A percentile compares a stretch with the other conserved stretches of the same genome.
These are phyloP conservation scores for Globisporangium abappressorium DNA, from an alignment of 352 stramenopile genomes.

Conservation along the genomic window DNA sequence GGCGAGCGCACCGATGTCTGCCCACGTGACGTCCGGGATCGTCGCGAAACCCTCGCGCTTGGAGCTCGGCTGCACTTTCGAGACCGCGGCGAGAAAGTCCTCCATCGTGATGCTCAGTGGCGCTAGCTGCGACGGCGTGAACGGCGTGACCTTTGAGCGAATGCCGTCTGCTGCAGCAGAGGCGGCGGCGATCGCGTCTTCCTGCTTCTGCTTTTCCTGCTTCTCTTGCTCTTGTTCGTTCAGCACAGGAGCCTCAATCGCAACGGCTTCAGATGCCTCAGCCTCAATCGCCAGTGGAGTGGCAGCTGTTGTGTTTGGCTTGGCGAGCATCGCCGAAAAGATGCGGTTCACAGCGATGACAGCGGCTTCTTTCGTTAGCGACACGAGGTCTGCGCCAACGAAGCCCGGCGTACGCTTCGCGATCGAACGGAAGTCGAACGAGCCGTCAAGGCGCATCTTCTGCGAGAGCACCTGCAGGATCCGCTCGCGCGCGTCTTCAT, in stretches of 20 bases:
- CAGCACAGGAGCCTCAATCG: background rate
- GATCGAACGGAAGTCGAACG: slow-evolving; percentile 94
- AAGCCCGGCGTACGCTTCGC: slow-evolving; percentile 94
- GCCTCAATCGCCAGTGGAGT: background rate
- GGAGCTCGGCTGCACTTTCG: slow-evolving; percentile 97
- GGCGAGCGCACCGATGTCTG: slow-evolving; percentile 94
- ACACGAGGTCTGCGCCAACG: slow-evolving; percentile 97
- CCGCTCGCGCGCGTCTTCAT: slow-evolving; percentile 91
- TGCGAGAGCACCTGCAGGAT: slow-evolving; percentile 94
- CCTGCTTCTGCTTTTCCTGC: slow-evolving; percentile 15
- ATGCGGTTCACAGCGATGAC: slow-evolving; percentile 98
- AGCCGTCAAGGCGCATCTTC: slow-evolving; percentile 92
- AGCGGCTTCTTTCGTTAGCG: slow-evolving; percentile 97
- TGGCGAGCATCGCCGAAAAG: slow-evolving; percentile 84
- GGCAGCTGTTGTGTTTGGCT: background rate
- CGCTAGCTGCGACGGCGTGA: slow-evolving; percentile 89
- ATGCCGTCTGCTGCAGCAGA: slow-evolving; percentile 59
- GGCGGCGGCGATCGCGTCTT: slow-evolving; percentile 8
- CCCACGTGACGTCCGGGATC: slow-evolving; percentile 97
- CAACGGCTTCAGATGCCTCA: background rate
- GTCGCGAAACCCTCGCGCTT: slow-evolving; percentile 99
- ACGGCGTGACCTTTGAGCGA: slow-evolving; percentile 63
- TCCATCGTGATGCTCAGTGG: slow-evolving; percentile 94
- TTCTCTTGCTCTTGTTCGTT: slow-evolving; percentile 14
- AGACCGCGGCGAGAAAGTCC: slow-evolving; percentile 95